Evolutionary conservation across 257 asterid genomes (phyloP).

Genomic region (Coffea canephora): DNA sequence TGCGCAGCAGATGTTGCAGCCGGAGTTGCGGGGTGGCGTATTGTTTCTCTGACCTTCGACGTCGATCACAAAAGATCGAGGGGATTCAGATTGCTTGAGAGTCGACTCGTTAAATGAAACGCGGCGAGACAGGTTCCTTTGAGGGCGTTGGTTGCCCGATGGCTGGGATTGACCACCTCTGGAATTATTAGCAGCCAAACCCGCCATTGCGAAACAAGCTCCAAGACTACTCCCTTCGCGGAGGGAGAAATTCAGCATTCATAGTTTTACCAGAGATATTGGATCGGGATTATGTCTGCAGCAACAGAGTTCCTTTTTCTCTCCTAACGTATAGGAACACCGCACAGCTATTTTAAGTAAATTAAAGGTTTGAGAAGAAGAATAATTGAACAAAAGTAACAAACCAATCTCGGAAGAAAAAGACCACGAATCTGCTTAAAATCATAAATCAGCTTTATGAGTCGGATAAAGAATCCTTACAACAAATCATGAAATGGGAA

Average conservation of each 20-base stretch:
- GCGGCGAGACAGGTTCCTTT: slow-evolving; percentile 12
- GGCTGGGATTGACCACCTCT: slow-evolving; percentile 14
- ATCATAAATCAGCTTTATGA: background rate
- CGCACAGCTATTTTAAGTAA: slow-evolving; percentile 5
- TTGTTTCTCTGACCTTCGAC: background rate
- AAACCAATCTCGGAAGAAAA: background rate
- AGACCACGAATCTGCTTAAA: background rate
- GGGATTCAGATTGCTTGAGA: background rate
- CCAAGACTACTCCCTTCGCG: background rate
- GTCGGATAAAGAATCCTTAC: slow-evolving; percentile 6
- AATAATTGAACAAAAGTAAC: background rate
- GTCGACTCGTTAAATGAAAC: slow-evolving; percentile 15
- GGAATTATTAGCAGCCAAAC: slow-evolving; percentile 14
- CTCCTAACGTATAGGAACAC: slow-evolving; percentile 8
- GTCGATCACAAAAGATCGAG: background rate
- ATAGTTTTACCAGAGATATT: background rate
- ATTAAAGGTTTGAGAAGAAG: background rate
- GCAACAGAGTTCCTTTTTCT: background rate
- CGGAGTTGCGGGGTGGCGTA: background rate
- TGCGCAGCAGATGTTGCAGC: slow-evolving; percentile 9
- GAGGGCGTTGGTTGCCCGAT: background rate
- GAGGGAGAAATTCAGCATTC: slow-evolving; percentile 2
- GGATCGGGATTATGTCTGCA: background rate
- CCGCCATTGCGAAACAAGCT: background rate
- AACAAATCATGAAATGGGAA: slow-evolving; percentile 4